phyloP scores from a whole-genome alignment of 2,329 filamentous ascomycete genomes.

The Aspergillaceae sp. region DNA sequence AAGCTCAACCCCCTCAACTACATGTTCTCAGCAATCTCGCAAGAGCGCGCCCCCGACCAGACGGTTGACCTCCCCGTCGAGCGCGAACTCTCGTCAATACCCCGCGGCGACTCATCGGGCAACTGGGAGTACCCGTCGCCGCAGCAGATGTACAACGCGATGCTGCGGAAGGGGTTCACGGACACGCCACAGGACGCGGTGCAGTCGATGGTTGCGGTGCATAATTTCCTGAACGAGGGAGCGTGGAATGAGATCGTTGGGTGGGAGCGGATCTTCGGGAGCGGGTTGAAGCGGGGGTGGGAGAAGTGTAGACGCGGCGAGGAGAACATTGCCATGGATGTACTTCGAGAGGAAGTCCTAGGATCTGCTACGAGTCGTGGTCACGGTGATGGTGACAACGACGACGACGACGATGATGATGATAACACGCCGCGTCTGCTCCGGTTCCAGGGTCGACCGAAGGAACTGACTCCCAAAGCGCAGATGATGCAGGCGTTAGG shows the following conservation, averaged over 20 bases:
- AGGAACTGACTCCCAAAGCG: conserved; percentile 86
- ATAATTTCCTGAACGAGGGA: conserved; percentile 97
- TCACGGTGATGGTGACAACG: too few species aligned
- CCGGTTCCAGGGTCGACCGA: conserved; percentile 80
- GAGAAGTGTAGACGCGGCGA: conserved; percentile 66
- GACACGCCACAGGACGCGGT: conserved; percentile 91
- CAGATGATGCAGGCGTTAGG: conserved; percentile 73
- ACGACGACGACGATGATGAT: conserved; percentile 12
- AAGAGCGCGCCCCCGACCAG: conserved; percentile 67
- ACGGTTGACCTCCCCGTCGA: conserved; percentile 64
- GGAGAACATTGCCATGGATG: conserved; percentile 50
- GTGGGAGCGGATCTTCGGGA: conserved; percentile 80
- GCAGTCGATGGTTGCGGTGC: conserved; percentile 92
- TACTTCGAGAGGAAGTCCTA: conserved; percentile 43
- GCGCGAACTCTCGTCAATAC: conserved; percentile 81
- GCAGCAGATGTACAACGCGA: conserved; percentile 99
- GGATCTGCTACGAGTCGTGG: conserved; percentile 1
- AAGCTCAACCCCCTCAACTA: conserved; percentile 78
- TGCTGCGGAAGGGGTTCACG: conserved; percentile 89
- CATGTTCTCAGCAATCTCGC: conserved; percentile 84
- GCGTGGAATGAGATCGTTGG: conserved; percentile 92
- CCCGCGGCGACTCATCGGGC: conserved; percentile 62
- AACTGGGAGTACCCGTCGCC: conserved; percentile 98
- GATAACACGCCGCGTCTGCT: conserved; percentile 60
- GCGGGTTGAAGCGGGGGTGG: conserved; percentile 65